These are phyloP conservation scores for Dryas octopetala DNA, from an alignment of 306 rosid genomes.

Conservation along the genomic window DNA sequence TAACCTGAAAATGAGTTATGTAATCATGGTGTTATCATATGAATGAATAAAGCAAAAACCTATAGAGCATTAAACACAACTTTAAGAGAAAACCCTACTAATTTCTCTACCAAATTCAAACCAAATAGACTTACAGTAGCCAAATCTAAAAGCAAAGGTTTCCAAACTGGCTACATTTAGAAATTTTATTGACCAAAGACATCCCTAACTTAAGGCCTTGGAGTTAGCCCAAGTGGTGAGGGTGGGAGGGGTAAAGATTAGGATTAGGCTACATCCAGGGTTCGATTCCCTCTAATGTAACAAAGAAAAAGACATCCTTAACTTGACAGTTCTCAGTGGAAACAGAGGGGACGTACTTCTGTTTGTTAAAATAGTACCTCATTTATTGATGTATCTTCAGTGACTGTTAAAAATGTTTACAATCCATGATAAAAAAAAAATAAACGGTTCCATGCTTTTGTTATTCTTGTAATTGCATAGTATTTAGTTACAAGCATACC, in stretches of 20 bases:
- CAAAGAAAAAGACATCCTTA: background rate
- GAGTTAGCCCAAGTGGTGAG: too few relatives aligned
- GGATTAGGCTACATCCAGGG: too few relatives aligned
- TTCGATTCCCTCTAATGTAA: too few relatives aligned
- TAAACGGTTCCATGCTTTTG: background rate
- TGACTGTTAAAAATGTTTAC: background rate
- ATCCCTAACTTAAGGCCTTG: background rate
- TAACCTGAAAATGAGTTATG: conserved; percentile 62
- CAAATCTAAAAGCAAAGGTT: background rate
- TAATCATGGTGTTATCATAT: conserved; percentile 5
- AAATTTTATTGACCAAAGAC: background rate
- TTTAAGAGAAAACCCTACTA: too few relatives aligned
- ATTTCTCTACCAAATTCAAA: too few relatives aligned
- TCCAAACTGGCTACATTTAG: background rate
- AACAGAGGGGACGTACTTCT: background rate
- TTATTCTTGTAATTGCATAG: background rate
- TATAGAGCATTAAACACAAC: background rate
- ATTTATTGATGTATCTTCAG: background rate
- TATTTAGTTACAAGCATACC: background rate
- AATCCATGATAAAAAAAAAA: background rate
- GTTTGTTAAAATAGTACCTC: background rate
- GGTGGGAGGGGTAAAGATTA: too few relatives aligned
- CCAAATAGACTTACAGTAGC: background rate
- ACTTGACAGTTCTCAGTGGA: background rate
- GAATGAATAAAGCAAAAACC: background rate